These are phyloP conservation scores for Candida yuanshanica DNA, from an alignment of 805 yeast genomes.

Conservation along the genomic window DNA sequence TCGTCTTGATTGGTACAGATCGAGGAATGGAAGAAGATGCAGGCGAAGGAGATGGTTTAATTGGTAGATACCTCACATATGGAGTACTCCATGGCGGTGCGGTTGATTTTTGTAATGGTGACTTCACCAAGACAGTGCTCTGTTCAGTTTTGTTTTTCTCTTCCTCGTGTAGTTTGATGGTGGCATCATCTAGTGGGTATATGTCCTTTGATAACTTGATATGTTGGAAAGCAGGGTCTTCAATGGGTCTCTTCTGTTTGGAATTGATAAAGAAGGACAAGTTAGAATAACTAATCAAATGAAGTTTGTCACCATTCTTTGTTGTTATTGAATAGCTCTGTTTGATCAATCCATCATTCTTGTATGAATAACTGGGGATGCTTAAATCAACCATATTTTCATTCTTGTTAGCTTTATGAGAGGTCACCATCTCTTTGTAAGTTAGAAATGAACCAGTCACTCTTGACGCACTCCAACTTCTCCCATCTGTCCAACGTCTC, in stretches of 20 bases:
- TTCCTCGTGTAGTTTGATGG: neutral
- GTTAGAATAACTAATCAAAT: constrained; percentile 51
- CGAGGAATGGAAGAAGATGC: too few relatives aligned
- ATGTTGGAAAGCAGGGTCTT: constrained; percentile 31
- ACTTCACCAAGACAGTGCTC: too few relatives aligned
- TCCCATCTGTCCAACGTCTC: constrained; percentile 78
- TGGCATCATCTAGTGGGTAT: constrained; percentile 31
- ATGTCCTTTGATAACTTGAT: constrained; percentile 30
- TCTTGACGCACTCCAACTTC: constrained; percentile 66
- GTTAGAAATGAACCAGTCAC: constrained; percentile 59
- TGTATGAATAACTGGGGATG: constrained; percentile 28
- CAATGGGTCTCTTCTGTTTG: constrained; percentile 33
- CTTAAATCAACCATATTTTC: constrained; percentile 1
- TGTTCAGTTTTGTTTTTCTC: too few relatives aligned
- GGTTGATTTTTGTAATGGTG: too few relatives aligned
- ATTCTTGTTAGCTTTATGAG: neutral
- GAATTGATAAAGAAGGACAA: neutral
- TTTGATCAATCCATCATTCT: constrained; percentile 53
- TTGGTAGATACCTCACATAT: too few relatives aligned
- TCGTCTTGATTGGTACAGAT: too few relatives aligned
- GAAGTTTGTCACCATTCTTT: constrained; percentile 46
- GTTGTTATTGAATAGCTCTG: constrained; percentile 58
- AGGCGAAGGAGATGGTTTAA: too few relatives aligned
- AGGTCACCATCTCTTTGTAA: constrained; percentile 54
- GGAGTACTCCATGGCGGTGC: too few relatives aligned